Percentiles rank a stretch among this genome's conserved stretches.
phyloP scores from a whole-genome alignment of 2,329 filamentous ascomycete species.

The Diaporthe vexans region DNA sequence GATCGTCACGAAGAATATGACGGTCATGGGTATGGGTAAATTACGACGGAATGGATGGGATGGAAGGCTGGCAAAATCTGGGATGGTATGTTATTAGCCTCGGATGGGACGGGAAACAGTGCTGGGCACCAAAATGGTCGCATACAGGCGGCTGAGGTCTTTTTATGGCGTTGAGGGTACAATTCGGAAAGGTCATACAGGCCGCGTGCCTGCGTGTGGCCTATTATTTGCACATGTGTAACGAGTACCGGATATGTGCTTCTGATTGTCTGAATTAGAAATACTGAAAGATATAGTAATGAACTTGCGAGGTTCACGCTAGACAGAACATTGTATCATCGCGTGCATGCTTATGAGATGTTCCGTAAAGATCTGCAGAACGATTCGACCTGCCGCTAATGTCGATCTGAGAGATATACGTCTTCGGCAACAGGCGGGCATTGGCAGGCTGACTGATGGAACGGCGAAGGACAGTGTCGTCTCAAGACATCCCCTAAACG shows the following conservation, averaged over 20 bases:
- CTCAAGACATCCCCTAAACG: no score
- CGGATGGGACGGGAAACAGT: not conserved
- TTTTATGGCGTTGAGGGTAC: constrained; percentile 22
- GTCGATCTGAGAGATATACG: not conserved
- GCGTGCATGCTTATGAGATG: not conserved
- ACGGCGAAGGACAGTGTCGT: not conserved
- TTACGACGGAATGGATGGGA: constrained; percentile 2
- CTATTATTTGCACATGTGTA: constrained; percentile 17
- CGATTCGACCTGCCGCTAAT: not conserved
- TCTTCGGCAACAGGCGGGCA: not conserved
- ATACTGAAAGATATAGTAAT: constrained; percentile 32
- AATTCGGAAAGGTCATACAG: constrained; percentile 4
- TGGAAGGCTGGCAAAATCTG: not conserved
- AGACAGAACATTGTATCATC: not conserved
- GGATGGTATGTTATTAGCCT: not conserved
- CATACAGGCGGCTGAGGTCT: not conserved
- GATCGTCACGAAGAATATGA: constrained; percentile 25
- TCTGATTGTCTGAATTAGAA: constrained; percentile 12
- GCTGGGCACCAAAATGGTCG: not conserved
- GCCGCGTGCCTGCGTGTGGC: not conserved
- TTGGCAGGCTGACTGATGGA: not conserved
- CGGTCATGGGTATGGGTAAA: not conserved
- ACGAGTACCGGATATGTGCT: constrained; percentile 33
- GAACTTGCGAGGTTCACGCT: not conserved
- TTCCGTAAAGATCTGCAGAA: not conserved